These are phyloP conservation scores for Silene uniflora DNA, from an alignment of 148 eudicot species.

Conservation along the genomic window DNA sequence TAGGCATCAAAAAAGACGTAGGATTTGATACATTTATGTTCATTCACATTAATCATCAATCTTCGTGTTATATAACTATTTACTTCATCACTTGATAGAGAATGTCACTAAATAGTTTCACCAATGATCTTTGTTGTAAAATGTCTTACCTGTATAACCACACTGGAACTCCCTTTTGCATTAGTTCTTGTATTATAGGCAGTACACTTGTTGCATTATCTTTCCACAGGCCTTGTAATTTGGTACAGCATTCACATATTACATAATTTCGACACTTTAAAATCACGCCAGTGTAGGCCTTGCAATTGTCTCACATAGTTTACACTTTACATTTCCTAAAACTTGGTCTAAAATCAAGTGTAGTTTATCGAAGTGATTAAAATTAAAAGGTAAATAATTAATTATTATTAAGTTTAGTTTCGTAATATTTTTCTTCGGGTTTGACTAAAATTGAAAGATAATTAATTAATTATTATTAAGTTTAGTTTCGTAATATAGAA, in stretches of 20 bases:
- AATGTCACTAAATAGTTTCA: not conserved
- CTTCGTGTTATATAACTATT: not conserved
- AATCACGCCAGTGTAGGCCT: too few species aligned
- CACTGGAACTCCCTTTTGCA: not conserved
- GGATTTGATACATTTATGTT: too few species aligned
- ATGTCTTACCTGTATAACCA: constrained; percentile 13
- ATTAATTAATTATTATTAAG: too few species aligned
- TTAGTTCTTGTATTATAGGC: constrained; percentile 8
- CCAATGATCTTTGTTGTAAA: not conserved
- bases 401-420: too few species aligned
- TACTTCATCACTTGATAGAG: not conserved
- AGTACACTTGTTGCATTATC: constrained; percentile 7
- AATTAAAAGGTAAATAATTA: too few species aligned
- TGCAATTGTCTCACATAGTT: too few species aligned
- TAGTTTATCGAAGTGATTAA: not conserved
- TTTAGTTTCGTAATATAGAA: too few species aligned
- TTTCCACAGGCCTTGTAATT: constrained; percentile 7
- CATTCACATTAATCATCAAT: not conserved
- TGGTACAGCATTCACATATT: constrained; percentile 1
- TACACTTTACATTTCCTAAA: too few species aligned
- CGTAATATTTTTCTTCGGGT: too few species aligned
- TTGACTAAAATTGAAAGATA: too few species aligned
- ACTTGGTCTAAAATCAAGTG: not conserved
- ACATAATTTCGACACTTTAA: too few species aligned
- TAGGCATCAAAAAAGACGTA: too few species aligned